These are phyloP conservation scores for Acorus gramineus DNA, from an alignment of 106 monocot species.

Conservation along the genomic window DNA sequence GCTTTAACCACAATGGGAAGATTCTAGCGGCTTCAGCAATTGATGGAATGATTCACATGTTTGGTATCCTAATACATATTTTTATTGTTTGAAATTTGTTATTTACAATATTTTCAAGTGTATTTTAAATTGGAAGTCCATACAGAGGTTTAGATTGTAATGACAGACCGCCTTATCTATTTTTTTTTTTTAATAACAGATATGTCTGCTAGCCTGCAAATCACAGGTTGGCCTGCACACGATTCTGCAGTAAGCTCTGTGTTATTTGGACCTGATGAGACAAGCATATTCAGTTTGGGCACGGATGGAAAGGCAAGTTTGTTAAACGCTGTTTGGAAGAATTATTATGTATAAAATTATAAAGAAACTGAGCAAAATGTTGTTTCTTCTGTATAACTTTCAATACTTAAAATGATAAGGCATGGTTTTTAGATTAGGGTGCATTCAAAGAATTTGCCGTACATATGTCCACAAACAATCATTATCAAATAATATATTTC, in stretches of 20 bases:
- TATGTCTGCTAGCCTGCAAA: conserved; percentile 85
- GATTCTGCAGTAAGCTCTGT: conserved; percentile 79
- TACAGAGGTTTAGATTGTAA: too few relatives aligned
- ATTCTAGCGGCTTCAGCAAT: conserved; percentile 87
- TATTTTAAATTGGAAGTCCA: background rate
- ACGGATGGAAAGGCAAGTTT: conserved; percentile 81
- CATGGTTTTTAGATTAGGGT: too few relatives aligned
- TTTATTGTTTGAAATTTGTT: background rate
- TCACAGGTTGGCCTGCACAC: conserved; percentile 99
- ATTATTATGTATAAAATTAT: background rate
- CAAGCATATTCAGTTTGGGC: conserved; percentile 94
- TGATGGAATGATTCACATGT: conserved; percentile 98
- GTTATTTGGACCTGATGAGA: conserved; percentile 93
- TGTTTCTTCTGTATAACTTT: too few relatives aligned
- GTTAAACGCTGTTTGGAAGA: background rate
- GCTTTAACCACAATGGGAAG: conserved; percentile 97
- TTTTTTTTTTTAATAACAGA: conserved; percentile 16
- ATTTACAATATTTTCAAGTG: background rate
- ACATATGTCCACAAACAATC: too few relatives aligned
- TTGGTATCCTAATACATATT: conserved; percentile 64
- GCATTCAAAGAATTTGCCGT: too few relatives aligned
- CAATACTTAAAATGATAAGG: too few relatives aligned
- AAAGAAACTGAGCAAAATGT: background rate
- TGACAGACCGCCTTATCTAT: too few relatives aligned
- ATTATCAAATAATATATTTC: too few relatives aligned